These are phyloP conservation scores for Meripilus lineatus DNA, from an alignment of 1,284 basidiomycete genomes.

Conservation along the genomic window DNA sequence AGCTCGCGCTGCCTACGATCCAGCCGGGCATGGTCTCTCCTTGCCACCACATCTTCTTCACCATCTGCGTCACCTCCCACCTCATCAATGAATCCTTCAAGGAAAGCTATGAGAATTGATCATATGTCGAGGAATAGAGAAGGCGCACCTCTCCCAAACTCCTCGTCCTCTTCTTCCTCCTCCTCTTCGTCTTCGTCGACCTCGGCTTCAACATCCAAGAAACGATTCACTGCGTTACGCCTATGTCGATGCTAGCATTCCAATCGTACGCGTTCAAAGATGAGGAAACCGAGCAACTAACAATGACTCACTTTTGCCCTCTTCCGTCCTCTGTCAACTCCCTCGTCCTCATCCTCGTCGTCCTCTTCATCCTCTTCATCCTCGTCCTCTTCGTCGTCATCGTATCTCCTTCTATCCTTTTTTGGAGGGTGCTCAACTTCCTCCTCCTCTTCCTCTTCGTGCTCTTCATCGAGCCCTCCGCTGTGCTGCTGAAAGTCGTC, in stretches of 20 bases:
- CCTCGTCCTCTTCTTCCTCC: slow-evolving; percentile 90
- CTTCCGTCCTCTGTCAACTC: slow-evolving; percentile 41
- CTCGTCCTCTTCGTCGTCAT: slow-evolving; percentile 49
- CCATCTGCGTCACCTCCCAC: slow-evolving; percentile 61
- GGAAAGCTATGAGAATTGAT: neutral
- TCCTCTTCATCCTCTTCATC: slow-evolving; percentile 48
- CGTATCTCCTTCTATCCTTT: slow-evolving; percentile 27
- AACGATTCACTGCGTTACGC: slow-evolving; percentile 65
- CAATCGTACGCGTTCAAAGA: slow-evolving; percentile 5
- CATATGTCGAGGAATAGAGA: neutral
- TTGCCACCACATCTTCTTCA: slow-evolving; percentile 66
- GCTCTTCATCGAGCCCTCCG: slow-evolving; percentile 21
- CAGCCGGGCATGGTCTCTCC: slow-evolving; percentile 73
- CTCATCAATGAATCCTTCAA: slow-evolving; percentile 80
- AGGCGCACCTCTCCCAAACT: slow-evolving; percentile 63
- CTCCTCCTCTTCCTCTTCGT: slow-evolving; percentile 33
- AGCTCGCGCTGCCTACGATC: slow-evolving; percentile 74
- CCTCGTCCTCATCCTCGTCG: slow-evolving; percentile 43
- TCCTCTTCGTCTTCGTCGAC: slow-evolving; percentile 95
- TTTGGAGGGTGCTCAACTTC: slow-evolving; percentile 23
- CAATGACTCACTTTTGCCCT: slow-evolving; percentile 46
- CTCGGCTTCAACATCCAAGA: slow-evolving; percentile 94
- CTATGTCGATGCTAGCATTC: slow-evolving; percentile 55
- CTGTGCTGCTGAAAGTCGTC: slow-evolving; percentile 29
- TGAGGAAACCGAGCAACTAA: neutral